These are phyloP conservation scores for Pyrenula aspistea DNA, from an alignment of 495 filamentous ascomycete genomes.

Conservation along the genomic window DNA sequence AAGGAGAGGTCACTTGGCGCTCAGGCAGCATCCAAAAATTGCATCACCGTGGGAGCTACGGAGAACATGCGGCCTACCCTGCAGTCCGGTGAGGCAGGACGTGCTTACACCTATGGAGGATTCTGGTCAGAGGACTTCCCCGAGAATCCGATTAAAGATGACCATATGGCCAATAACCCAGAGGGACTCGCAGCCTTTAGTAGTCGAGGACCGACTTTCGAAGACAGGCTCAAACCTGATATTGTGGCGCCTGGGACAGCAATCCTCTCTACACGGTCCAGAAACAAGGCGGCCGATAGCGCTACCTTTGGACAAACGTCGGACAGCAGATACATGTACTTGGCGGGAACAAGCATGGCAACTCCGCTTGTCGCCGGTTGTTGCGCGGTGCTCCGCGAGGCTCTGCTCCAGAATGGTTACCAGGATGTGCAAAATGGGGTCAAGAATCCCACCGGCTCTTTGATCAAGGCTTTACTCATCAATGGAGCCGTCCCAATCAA, in stretches of 20 bases:
- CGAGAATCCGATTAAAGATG: not conserved
- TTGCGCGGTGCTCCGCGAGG: constrained; percentile 2
- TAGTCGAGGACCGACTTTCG: constrained; percentile 4
- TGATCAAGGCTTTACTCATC: constrained; percentile 11
- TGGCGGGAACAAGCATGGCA: constrained; percentile 7
- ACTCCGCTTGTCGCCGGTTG: constrained; percentile 9
- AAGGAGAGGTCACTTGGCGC: not conserved
- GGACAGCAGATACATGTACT: constrained; percentile 1
- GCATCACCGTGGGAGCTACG: not conserved
- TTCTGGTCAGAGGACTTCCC: not conserved
- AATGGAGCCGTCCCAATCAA: constrained; percentile 7
- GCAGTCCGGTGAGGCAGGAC: not conserved
- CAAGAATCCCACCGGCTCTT: constrained; percentile 4
- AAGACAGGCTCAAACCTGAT: constrained; percentile 4
- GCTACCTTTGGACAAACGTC: constrained; percentile 1
- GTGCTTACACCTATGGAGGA: not conserved
- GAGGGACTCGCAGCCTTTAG: constrained; percentile 4
- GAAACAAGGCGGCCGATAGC: not conserved
- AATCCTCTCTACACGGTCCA: constrained; percentile 3
- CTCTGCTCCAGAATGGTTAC: not conserved
- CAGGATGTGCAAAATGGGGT: constrained; percentile 1
- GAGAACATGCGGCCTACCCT: not conserved
- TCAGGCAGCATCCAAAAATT: not conserved
- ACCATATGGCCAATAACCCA: not conserved
- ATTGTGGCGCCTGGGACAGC: constrained; percentile 4